Base-by-base conservation (phyloP, 768 basidiomycete genomes). In the Trametes cingulata region DNA sequence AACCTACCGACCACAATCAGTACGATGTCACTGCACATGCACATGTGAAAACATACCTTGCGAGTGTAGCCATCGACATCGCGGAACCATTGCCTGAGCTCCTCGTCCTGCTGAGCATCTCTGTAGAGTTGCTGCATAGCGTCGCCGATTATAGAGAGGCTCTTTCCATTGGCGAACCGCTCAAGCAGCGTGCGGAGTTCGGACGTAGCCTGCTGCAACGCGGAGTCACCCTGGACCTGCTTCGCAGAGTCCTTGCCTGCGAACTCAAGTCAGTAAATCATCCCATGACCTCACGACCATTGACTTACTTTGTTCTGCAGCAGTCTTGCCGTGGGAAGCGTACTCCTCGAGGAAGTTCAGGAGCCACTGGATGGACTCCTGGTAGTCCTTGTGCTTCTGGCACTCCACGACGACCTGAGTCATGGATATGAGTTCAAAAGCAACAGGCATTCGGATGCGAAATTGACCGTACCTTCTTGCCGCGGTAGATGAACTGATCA, bases 381-480 rank as follows among this genome's bases (percentile, higher is more conserved):
- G 91, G 74, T 97, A 98, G 70, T 96, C 90, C 52, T 87, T 81
- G 74, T 96, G 94, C 69, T 88, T 87, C 75, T 97, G 95, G 71
- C 92, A 95, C 69, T 98, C 95, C 58, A 95, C 81, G 53, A 97
- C 84, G 37, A 90, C 88, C 85, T 87, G n/a, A n/a, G n/a, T n/a
- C n/a, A n/a, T n/a, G n/a, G n/a, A n/a, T n/a, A n/a, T n/a, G n/a
- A n/a, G n/a, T n/a, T n/a, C n/a, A n/a, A n/a, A n/a, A n/a, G n/a
- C n/a, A n/a, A n/a, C n/a, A n/a, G n/a, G n/a, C n/a, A n/a, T n/a
- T n/a, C n/a, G n/a, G n/a, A n/a, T n/a, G n/a, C n/a, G n/a, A n/a
- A n/a, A n/a, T n/a, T n/a, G n/a, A n/a, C n/a, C 58, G 29, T 22
- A 88, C 90, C 85, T 97, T 98, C 81, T 98, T 98, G 6, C 85